A percentile compares a stretch with the other conserved stretches of the same genome.
These are phyloP conservation scores for Alloteropsis angusta DNA, from an alignment of 202 grass and related monocot species.

Conservation along the genomic window DNA sequence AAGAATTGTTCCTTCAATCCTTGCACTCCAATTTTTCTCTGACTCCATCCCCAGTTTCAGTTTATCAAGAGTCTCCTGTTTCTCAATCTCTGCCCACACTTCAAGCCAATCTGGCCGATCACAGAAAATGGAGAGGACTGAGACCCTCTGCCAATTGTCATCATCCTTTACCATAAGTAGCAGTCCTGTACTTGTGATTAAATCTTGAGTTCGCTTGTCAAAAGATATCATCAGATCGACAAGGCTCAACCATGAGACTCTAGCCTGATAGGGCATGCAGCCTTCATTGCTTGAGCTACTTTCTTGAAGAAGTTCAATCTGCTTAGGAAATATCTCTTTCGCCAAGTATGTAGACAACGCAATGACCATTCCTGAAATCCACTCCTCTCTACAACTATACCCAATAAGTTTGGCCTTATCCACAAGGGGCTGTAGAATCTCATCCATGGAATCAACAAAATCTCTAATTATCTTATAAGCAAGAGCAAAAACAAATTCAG, in stretches of 20 bases:
- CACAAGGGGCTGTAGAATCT: slow-evolving; percentile 86
- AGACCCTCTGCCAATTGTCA: slow-evolving; percentile 68
- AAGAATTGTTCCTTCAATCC: slow-evolving; percentile 32
- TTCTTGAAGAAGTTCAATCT: slow-evolving; percentile 63
- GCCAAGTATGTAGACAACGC: slow-evolving; percentile 72
- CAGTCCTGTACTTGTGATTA: slow-evolving; percentile 56
- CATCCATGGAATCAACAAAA: slow-evolving; percentile 86
- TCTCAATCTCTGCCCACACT: slow-evolving; percentile 85
- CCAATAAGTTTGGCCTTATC: slow-evolving; percentile 90
- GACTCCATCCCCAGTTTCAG: slow-evolving; percentile 52
- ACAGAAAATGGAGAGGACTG: slow-evolving; percentile 70
- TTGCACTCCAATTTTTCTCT: slow-evolving; percentile 63
- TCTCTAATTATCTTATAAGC: slow-evolving; percentile 81
- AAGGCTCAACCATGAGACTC: slow-evolving; percentile 73
- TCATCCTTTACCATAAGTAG: slow-evolving; percentile 63
- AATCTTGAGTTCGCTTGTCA: slow-evolving; percentile 72
- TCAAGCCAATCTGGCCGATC: slow-evolving; percentile 89
- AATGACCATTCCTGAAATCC: slow-evolving; percentile 67
- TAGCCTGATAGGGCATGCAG: slow-evolving; percentile 24
- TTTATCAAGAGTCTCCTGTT: slow-evolving; percentile 48
- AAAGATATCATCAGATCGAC: slow-evolving; percentile 93
- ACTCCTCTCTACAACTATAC: slow-evolving; percentile 95
- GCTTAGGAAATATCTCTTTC: slow-evolving; percentile 80
- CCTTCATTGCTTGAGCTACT: slow-evolving; percentile 27
- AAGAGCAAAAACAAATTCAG: slow-evolving; percentile 91